Evolutionary conservation across 2,329 filamentous ascomycete species (phyloP), one percentile per base, ranked within the genome.

Genomic region (Aspergillus pseudoglaucus): DNA sequence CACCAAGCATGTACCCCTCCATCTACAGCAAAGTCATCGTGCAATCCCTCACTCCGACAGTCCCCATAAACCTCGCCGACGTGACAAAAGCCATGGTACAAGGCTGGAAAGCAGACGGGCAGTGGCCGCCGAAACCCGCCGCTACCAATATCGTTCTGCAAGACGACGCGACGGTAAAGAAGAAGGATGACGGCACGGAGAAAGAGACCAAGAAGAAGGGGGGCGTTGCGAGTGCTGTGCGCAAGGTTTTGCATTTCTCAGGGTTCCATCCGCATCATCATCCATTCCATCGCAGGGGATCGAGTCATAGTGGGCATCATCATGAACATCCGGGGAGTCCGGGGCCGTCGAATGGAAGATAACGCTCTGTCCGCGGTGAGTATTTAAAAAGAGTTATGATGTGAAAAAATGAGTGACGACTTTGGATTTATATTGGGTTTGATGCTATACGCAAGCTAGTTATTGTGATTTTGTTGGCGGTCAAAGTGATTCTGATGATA

Each of bases 1-100:
- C 77, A 0, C 82, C 87, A 0, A 71, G 78, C 14, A 79, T 86
- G 47, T 95, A 96, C 67, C 74, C 83, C 0, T 87, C 85, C 42
- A 88, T 97, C 48, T 96, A 95, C 73, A 85, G 87, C 63, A 95
- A 95, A 69, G 85, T 95, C 44, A 83, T 96, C 38, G 67, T 90
- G 1, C 84, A 91, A 60, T 80, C 78, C 33, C 79, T 93, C 54
- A 88, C 89, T 2, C 91, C 91, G 0, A 85, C 86, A 1, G 88
- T 94, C 14, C 91, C 91, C 3, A 86, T 96, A 61, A 96, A 95
- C 58, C 79, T 97, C 0, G 73, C 78, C 25, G 88, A 95, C 58
- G 84, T 96, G 72, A 82, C 88, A 18, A 79, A 82, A 8, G 82
- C 88, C 10, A 87, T 91, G 55, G 90, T 97, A 1, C 78, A 85